Percentiles rank a stretch among this genome's conserved stretches.
Conservation (phyloP, 1,284 basidiomycete genomes). For the Apiotrichum akiyoshidainum region DNA sequence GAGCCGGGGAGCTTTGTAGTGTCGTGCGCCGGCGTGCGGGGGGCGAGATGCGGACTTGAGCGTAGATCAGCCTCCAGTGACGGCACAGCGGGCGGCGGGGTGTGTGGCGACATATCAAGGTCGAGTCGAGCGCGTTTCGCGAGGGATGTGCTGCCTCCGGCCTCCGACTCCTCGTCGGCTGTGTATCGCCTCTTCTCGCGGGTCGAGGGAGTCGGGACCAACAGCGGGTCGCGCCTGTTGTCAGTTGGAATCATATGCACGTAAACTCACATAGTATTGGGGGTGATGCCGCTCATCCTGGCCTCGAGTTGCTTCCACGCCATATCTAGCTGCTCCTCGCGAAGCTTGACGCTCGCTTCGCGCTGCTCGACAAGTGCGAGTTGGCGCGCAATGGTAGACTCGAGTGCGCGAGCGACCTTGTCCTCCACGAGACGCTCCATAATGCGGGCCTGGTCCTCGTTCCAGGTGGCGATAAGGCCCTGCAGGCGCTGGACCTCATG, state of each 20-base stretch:
- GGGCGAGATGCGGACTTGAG: not conserved
- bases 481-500: not conserved
- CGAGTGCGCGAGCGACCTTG: not conserved
- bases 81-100: not conserved
- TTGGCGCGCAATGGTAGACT: not conserved
- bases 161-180: not conserved
- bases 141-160: not conserved
- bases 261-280: not conserved
- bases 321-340: slow-evolving; percentile 20
- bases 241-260: no score
- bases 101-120: not conserved
- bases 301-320: slow-evolving; percentile 3
- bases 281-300: not conserved
- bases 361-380: slow-evolving; percentile 8
- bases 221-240: not conserved
- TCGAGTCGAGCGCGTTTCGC: not conserved
- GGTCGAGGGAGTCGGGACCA: not conserved
- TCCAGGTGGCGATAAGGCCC: not conserved
- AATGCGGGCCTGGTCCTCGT: not conserved
- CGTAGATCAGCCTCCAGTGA: not conserved
- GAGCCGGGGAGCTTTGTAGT: slow-evolving; percentile 8
- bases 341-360: slow-evolving; percentile 18
- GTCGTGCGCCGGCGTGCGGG: not conserved
- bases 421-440: not conserved
- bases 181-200: not conserved